These are phyloP conservation scores for Fusarium torreyae DNA, from an alignment of 2,329 filamentous ascomycete species.

Conservation along the genomic window DNA sequence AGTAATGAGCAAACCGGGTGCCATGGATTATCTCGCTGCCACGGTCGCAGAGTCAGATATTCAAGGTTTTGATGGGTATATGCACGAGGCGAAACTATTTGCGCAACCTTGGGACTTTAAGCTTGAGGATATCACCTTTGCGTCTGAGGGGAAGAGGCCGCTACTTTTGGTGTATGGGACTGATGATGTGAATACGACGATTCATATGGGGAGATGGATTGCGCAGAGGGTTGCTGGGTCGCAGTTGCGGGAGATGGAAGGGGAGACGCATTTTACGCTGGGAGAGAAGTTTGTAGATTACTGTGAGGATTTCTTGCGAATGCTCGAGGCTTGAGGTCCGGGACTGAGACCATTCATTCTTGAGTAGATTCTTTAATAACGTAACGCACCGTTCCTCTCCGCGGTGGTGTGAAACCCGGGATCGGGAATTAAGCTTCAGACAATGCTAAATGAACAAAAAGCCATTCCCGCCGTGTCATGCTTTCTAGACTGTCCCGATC, in stretches of 20 bases:
- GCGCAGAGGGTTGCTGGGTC: constrained; percentile 17
- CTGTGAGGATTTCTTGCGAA: constrained; percentile 13
- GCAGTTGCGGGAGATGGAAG: constrained; percentile 10
- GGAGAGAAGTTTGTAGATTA: constrained; percentile 17
- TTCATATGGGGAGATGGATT: constrained; percentile 33
- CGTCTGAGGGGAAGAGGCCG: constrained; percentile 11
- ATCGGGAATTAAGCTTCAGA: too few relatives aligned
- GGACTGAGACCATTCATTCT: neutral
- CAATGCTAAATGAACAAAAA: too few relatives aligned
- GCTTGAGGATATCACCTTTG: constrained; percentile 21
- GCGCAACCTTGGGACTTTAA: constrained; percentile 16
- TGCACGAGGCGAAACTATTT: constrained; percentile 11
- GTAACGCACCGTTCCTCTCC: too few relatives aligned
- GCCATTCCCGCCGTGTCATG: too few relatives aligned
- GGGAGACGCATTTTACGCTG: constrained; percentile 21
- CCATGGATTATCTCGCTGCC: neutral
- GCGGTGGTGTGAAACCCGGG: too few relatives aligned
- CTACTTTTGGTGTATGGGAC: constrained; percentile 19
- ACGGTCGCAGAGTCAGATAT: constrained; percentile 15
- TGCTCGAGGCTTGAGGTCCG: neutral
- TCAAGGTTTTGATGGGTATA: constrained; percentile 17
- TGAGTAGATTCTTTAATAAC: too few relatives aligned
- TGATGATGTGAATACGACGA: constrained; percentile 13
- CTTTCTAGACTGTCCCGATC: too few relatives aligned
- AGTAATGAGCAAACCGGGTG: constrained; percentile 7